Conservation (phyloP, 257 asterid species). For the Solanum lycopersicoides region DNA sequence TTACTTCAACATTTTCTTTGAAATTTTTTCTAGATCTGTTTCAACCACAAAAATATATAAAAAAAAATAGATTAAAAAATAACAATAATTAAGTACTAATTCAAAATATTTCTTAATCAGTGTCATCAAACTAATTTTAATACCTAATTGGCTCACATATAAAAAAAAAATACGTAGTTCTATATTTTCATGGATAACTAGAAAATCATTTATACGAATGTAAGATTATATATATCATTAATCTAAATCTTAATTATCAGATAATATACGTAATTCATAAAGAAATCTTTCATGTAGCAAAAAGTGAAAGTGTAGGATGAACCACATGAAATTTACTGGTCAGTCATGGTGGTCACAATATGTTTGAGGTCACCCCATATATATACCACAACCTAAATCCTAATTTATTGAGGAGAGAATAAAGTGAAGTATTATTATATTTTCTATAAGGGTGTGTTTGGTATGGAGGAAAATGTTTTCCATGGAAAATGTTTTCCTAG, state of each 20-base stretch:
- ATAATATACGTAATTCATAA: neutral
- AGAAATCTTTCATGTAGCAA: neutral
- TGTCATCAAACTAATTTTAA: neutral
- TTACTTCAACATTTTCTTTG: too few relatives aligned
- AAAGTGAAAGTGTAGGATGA: neutral
- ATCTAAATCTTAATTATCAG: neutral
- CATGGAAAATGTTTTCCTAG: too few relatives aligned
- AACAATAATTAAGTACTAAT: too few relatives aligned
- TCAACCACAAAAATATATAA: too few relatives aligned
- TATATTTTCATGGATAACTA: neutral
- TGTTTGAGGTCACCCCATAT: neutral
- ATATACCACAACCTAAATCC: neutral
- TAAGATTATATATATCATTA: too few relatives aligned
- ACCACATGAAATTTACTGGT: neutral
- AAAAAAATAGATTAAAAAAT: too few relatives aligned
- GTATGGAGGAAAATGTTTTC: too few relatives aligned
- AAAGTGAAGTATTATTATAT: too few relatives aligned
- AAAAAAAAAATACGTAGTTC: neutral
- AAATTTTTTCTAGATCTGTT: neutral
- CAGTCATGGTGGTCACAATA: neutral
- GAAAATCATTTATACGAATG: too few relatives aligned
- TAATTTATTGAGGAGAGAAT: neutral
- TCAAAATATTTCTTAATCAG: neutral
- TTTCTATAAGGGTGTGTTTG: too few relatives aligned
- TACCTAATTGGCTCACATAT: neutral